Conservation (phyloP, 2,329 filamentous ascomycete species). For the Venturia oleaginea region DNA sequence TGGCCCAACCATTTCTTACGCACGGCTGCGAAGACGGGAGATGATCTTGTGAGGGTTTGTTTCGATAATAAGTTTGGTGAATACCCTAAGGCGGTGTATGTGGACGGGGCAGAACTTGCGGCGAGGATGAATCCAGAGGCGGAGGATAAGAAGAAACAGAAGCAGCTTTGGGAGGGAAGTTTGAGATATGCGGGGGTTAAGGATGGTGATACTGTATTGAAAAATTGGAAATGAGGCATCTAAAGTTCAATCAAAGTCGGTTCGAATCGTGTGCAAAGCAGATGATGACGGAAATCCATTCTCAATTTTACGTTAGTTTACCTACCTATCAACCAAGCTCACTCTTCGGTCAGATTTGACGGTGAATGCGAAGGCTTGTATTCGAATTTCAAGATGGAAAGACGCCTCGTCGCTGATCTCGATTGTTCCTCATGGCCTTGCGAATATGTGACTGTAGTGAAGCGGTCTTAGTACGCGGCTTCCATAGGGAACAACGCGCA, state of each 20-base stretch:
- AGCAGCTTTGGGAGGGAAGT: slow-evolving; percentile 4
- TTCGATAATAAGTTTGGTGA: not conserved
- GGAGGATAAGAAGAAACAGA: not conserved
- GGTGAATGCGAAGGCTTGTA: too few relatives aligned
- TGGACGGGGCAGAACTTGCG: not conserved
- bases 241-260: too few relatives aligned
- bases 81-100: not conserved
- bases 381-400: too few relatives aligned
- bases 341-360: too few relatives aligned
- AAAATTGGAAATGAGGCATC: not conserved
- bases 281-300: too few relatives aligned
- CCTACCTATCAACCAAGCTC: too few relatives aligned
- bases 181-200: not conserved
- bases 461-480: not conserved
- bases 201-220: slow-evolving; percentile 7
- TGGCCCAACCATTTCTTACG: not conserved
- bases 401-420: not conserved
- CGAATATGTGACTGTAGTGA: not conserved
- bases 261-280: too few relatives aligned
- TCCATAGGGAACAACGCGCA: not conserved
- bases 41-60: slow-evolving; percentile 2
- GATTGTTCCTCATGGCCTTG: not conserved
- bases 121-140: not conserved
- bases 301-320: too few relatives aligned
- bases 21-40: not conserved